These are phyloP conservation scores for Paramecium tetraurelia DNA, from an alignment of 73 alveolate species.

Conservation along the genomic window DNA sequence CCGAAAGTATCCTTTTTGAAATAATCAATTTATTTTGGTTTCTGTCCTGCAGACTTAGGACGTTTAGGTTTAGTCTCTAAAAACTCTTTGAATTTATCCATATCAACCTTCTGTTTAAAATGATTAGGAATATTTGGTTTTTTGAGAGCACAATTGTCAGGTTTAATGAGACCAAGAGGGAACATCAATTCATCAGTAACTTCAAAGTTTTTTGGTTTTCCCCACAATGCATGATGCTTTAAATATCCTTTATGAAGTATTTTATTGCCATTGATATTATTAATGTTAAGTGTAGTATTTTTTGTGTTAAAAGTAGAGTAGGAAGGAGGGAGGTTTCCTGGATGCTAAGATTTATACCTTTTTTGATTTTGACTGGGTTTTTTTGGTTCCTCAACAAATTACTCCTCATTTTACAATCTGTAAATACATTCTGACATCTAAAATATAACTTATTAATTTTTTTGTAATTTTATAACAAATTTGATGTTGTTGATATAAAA, in stretches of 20 bases:
- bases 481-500: neutral
- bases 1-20: neutral
- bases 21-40: neutral
- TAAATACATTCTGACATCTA: neutral
- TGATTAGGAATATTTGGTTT: neutral
- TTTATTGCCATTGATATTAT: neutral
- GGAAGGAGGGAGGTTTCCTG: slow-evolving; percentile 25
- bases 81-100: neutral
- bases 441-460: neutral
- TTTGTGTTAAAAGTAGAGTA: neutral
- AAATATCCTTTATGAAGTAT: neutral
- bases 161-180: neutral
- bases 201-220: slow-evolving; percentile 36
- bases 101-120: slow-evolving; percentile 1
- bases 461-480: neutral
- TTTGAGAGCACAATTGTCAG: neutral
- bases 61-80: neutral
- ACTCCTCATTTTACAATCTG: neutral
- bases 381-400: neutral
- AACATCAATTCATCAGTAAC: neutral
- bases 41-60: neutral
- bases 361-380: neutral
- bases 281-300: neutral
- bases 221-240: slow-evolving; percentile 1
- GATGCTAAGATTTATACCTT: slow-evolving; percentile 7